Evolutionary conservation across 805 yeast genomes (phyloP).

Genomic region (Kluyveromyces starmeri): DNA sequence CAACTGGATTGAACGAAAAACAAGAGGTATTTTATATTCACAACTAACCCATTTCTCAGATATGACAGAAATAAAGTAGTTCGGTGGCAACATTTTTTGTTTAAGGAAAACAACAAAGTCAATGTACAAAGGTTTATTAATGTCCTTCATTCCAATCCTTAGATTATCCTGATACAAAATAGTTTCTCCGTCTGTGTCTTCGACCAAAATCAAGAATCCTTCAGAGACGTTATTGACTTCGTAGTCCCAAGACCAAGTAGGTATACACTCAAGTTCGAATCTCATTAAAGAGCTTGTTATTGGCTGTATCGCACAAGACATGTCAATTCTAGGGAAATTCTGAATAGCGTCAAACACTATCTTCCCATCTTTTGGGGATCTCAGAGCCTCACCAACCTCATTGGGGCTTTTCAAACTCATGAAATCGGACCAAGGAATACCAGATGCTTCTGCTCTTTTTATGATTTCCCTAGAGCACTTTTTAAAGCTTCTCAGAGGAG

Average conservation of each 20-base stretch:
- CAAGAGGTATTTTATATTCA: constrained; percentile 51
- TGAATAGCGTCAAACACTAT: constrained; percentile 48
- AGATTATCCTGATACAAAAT: constrained; percentile 54
- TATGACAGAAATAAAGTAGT: constrained; percentile 58
- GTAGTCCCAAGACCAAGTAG: constrained; percentile 74
- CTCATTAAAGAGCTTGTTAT: constrained; percentile 59
- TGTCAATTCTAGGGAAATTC: constrained; percentile 61
- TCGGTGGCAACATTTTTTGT: constrained; percentile 45
- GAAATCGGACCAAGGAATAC: constrained; percentile 73
- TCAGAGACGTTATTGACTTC: constrained; percentile 56
- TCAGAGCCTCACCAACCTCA: constrained; percentile 77
- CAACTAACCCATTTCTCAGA: constrained; percentile 86
- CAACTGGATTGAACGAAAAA: constrained; percentile 21
- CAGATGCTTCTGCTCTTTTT: constrained; percentile 66
- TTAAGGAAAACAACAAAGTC: constrained; percentile 49
- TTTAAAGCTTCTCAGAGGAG: constrained; percentile 80
- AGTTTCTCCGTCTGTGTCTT: constrained; percentile 74
- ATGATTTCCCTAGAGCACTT: constrained; percentile 65
- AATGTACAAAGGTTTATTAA: constrained; percentile 46
- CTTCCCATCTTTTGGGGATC: constrained; percentile 59
- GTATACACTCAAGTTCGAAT: constrained; percentile 56
- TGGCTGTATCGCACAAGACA: constrained; percentile 64
- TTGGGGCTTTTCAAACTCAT: constrained; percentile 54
- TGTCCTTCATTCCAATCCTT: constrained; percentile 39
- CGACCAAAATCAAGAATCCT: constrained; percentile 61